Evolutionary conservation across 176 grass and related monocot genomes (phyloP), one percentile per base, ranked within the genome.

Genomic region (Aegilops bicornis): DNA sequence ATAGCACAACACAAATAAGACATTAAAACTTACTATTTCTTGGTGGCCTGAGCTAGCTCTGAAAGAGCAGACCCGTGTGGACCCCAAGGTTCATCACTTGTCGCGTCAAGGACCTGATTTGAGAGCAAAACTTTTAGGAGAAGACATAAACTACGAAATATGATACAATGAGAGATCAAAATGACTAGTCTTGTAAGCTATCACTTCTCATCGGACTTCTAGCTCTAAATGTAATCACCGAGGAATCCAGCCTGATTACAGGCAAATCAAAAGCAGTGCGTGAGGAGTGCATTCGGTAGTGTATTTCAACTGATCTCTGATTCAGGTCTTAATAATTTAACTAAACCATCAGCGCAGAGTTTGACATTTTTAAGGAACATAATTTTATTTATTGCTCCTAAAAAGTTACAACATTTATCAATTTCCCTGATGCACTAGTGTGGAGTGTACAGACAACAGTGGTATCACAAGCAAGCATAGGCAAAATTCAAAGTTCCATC

Each of bases 11-110:
- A 27, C 5, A 10, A 70, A 47, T 24, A 73, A 65, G 23, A 63
- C 42, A 27, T 10, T 43, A 37, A 24, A 91, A 83, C 74, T 83
- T 81, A 98, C 96, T 89, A 93, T 88, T 98, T 95, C 86, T 90
- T 98, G 47, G 93, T 98, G n/a, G 91, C 89, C 9, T 88, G 74
- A 31, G 96, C 87, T 80, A 98, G 81, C 67, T 98, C 96, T 81
- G 87, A 87, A 50, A 98, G 83, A 48, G 93, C 86, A 90, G 89
- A 81, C 78, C 96, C 96, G 74, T 98, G 96, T 17, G 96, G 96
- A 54, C 96, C 95, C 96, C 96, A 98, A 6, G 96, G 89, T 83
- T 98, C 96, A 91, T 95, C 96, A 82, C 87, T 95, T 82, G 96
- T 98, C 31, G 96, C 93, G 37, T 98, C 96, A 89, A 98, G 91